Evolutionary conservation across 2,329 filamentous ascomycete species (phyloP), one percentile per base, ranked within the genome.

Genomic region (Metarhizium brunneum): DNA sequence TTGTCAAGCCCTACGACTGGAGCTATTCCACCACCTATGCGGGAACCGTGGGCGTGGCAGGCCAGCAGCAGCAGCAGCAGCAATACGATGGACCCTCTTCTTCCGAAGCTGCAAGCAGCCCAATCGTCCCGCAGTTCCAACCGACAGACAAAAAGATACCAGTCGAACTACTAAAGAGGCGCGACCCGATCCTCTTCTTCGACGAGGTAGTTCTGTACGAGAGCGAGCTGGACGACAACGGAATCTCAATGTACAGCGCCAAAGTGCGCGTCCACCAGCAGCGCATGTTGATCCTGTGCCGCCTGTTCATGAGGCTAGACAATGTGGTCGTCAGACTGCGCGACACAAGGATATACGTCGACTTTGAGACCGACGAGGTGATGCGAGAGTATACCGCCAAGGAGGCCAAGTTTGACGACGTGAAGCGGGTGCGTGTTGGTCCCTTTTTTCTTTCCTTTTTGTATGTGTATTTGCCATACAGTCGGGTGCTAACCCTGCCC

Each of bases 1-100:
- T 96, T 30, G 90, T 99, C 54, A 92, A 92, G 74, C 92, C 92
- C 3, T 99, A 95, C 69, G 94, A 99, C 74, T 99, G 94, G 94
- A 96, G 90, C 59, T 99, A 97, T 73, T 94, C 85, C 61, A 96
- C 92, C 40, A 81, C 86, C 62, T 99, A 96, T 72, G 81, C 80
- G 56, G 94, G 94, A 52, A 90, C 87, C 2, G 47, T 54, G 45
- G 20, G 45, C 3, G 72, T 86, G 45, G 68, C 73, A 58, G 38
- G n/a, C n/a, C 16, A 45, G n/a, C 53, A 65, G 56, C 54, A 64
- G 47, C 40, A 43, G 16, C 11, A n/a, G 25, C 25, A 25, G 32
- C 32, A 7, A 35, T 11, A 35, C 10, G 32, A 35, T 11, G 32
- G 32, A 35, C 7, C 32, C 7, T 11, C 32, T 7, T 11, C 32